phyloP scores from a whole-genome alignment of 805 yeast species.

The Lachancea lanzarotensis region DNA sequence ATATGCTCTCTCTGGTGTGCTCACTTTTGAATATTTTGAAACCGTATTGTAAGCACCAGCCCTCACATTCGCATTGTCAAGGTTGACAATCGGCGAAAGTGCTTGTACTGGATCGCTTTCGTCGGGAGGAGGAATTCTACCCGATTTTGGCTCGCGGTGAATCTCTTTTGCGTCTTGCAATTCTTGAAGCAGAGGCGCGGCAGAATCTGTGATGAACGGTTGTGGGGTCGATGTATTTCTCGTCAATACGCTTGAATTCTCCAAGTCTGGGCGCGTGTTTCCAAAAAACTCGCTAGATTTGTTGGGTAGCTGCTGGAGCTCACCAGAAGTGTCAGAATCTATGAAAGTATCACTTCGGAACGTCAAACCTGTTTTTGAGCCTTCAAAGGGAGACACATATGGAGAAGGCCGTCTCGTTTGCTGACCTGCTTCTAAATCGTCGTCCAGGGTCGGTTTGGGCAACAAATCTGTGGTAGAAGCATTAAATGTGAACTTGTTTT shows the following conservation, averaged over 20 bases:
- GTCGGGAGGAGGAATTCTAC: neutral
- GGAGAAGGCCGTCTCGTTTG: neutral
- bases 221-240: neutral
- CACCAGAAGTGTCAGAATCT: neutral
- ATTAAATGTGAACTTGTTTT: neutral
- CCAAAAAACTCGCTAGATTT: neutral
- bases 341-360: neutral
- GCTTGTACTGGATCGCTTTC: neutral
- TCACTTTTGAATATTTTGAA: neutral
- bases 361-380: neutral
- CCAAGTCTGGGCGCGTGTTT: neutral
- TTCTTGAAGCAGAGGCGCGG: neutral
- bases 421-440: neutral
- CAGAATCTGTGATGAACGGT: neutral
- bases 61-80: neutral
- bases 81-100: neutral
- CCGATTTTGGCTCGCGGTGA: neutral
- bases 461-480: slow-evolving; percentile 4
- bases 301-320: neutral
- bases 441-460: neutral
- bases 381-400: neutral
- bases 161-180: neutral
- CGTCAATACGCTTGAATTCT: neutral
- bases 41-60: neutral
- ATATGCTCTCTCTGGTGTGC: slow-evolving; percentile 2